A percentile compares a stretch with the other conserved stretches of the same genome.
These are phyloP conservation scores for Entoloma clypeatum DNA, from an alignment of 1,284 basidiomycete species.

Conservation along the genomic window DNA sequence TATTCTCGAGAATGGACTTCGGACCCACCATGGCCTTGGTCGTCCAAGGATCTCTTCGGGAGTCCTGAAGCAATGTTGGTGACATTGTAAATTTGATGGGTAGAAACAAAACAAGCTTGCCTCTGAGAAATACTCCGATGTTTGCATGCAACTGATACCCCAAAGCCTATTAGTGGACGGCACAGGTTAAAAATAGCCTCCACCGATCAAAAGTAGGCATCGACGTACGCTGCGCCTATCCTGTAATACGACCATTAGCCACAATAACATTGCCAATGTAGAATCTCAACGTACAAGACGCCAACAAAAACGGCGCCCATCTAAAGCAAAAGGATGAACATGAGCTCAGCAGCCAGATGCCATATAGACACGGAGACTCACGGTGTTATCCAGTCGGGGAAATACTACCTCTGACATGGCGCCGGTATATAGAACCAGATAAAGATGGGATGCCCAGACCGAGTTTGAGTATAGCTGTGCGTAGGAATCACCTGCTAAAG, in stretches of 20 bases:
- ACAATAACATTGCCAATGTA: neutral
- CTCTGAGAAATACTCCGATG: slow-evolving; percentile 12
- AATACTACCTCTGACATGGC: slow-evolving; percentile 9
- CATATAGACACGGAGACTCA: neutral
- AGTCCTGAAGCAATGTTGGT: slow-evolving; percentile 3
- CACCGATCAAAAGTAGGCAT: neutral
- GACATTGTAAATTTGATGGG: neutral
- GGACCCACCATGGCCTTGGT: slow-evolving; percentile 11
- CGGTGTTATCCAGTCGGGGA: slow-evolving; percentile 9
- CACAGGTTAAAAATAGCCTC: neutral
- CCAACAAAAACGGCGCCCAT: slow-evolving; percentile 12
- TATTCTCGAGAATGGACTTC: too few species aligned
- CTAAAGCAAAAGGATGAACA: neutral
- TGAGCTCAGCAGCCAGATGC: neutral
- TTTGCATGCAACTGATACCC: slow-evolving; percentile 16
- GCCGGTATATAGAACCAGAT: neutral
- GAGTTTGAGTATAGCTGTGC: too few species aligned
- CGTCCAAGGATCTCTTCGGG: slow-evolving; percentile 9
- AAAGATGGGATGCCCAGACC: neutral
- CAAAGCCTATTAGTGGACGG: slow-evolving; percentile 8
- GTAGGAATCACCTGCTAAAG: too few species aligned
- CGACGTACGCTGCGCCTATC: slow-evolving; percentile 12
- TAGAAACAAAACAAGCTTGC: neutral
- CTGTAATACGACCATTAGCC: neutral
- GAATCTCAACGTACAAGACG: slow-evolving; percentile 12